Evolutionary conservation across 2,329 filamentous ascomycete genomes (phyloP).

Genomic region (Penicillium sp.): DNA sequence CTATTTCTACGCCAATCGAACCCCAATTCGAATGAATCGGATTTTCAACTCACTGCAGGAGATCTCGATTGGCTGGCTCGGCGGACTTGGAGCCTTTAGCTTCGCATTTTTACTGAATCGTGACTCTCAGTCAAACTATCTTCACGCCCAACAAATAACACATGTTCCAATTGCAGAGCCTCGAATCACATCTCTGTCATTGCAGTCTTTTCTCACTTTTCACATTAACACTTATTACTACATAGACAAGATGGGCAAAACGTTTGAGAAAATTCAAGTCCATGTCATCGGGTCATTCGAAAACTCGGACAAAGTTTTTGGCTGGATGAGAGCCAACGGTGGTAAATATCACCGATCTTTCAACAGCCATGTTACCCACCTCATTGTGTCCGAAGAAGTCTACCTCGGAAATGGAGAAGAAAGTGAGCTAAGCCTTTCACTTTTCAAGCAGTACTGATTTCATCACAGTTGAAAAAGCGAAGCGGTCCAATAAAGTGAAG

Average conservation of each 20-base stretch:
- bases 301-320: slow-evolving; percentile 55
- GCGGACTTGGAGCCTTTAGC: too few species aligned
- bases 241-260: slow-evolving; percentile 34
- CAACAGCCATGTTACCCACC: slow-evolving; percentile 63
- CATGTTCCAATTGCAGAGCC: too few species aligned
- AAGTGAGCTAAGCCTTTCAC: slow-evolving; percentile 26
- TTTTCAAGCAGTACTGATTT: slow-evolving; percentile 12
- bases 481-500: slow-evolving; percentile 35
- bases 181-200: too few species aligned
- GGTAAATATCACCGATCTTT: slow-evolving; percentile 58
- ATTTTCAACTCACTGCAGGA: too few species aligned
- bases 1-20: too few species aligned
- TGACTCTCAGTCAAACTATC: too few species aligned
- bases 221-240: neutral
- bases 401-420: slow-evolving; percentile 52
- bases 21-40: too few species aligned
- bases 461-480: slow-evolving; percentile 42
- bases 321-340: slow-evolving; percentile 64
- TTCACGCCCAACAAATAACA: too few species aligned
- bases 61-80: too few species aligned
- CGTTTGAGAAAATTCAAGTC: slow-evolving; percentile 55
- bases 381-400: slow-evolving; percentile 64
- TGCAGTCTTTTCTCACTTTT: too few species aligned
- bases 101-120: too few species aligned
- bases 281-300: slow-evolving; percentile 60